phyloP scores from a whole-genome alignment of 371 early-diverging fungal species.

The Sporodiniella umbellata region DNA sequence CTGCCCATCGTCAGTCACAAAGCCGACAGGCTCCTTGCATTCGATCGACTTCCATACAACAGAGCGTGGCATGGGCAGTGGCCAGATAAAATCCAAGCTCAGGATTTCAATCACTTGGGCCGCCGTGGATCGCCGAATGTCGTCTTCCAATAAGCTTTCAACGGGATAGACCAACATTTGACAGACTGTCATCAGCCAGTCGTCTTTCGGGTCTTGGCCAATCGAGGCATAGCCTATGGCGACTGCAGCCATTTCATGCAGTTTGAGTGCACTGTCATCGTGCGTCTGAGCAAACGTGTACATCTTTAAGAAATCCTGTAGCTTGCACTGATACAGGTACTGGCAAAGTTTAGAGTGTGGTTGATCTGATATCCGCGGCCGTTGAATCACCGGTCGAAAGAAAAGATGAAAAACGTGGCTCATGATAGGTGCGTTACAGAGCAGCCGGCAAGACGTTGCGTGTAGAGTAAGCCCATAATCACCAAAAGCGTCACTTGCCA shows the following conservation, averaged over 20 bases:
- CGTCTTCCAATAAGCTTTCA: conserved; percentile 15
- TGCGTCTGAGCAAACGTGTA: conserved; percentile 19
- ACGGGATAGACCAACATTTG: conserved; percentile 37
- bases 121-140: conserved; percentile 20
- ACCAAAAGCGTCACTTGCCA: too few species aligned
- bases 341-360: too few species aligned
- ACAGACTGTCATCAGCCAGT: conserved; percentile 30
- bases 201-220: not conserved
- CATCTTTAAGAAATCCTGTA: conserved; percentile 14
- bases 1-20: conserved; percentile 17
- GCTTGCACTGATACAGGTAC: conserved; percentile 10
- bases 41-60: too few species aligned
- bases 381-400: conserved; percentile 16
- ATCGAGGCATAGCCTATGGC: conserved; percentile 26
- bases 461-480: not conserved
- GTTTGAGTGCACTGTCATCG: conserved; percentile 23
- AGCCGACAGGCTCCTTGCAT: conserved; percentile 1
- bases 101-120: conserved; percentile 33
- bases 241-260: conserved; percentile 30
- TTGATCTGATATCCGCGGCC: not conserved
- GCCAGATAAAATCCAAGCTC: conserved; percentile 1
- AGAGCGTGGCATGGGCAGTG: conserved; percentile 3
- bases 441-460: not conserved
- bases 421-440: conserved; percentile 6
- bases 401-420: conserved; percentile 16